Evolutionary conservation across 2,329 filamentous ascomycete genomes (phyloP), one percentile per base, ranked within the genome.

Genomic region (Alternaria hordeiaustralica): DNA sequence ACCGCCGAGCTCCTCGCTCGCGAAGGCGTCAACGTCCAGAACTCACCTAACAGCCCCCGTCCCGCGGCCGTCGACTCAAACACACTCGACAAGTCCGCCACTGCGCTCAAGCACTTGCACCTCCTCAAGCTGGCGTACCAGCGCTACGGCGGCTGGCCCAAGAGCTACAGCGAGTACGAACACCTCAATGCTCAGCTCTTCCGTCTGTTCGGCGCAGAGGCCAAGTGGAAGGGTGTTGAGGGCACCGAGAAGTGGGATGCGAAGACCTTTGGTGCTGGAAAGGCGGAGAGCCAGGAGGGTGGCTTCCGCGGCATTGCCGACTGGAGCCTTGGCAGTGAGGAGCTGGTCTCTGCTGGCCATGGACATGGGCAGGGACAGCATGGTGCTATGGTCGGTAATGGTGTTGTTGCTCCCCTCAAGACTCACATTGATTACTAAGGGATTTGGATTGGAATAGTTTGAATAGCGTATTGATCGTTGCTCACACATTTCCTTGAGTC

Each of bases 171-270:
- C 9, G 83, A 85, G 69, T 86, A 86, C 66, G 80, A 85, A 70
- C 77, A 76, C 5, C 71, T 87, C 56, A 84, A 83, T 53, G 80
- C 79, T 1, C 78, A 84, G 51, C 55, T 86, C 7, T 84, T 83
- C 72, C 68, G 75, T 6, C 72, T 75, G 18, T 86, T 81, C 65
- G 73, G 74, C 5, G 43, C 43, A 4, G 70, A 76, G 20, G 60
- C 68, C 5, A 76, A 80, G 26, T 73, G 85, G 70, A 80, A 82
- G 68, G 80, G 78, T 1, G 72, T 80, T 0, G 79, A 82, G 61
- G 82, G 82, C 1, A 80, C 83, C 0, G 83, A 85, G 75, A 84
- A 83, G 75, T 85, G 84, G 84, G 73, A 79, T 57, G 72, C 82
- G 12, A 83, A 84, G 72, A 75, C 70, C 0, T 85, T 81, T 68